Evolutionary conservation across 345 rosid species (phyloP).

Genomic region (Aquilaria yunnanensis): DNA sequence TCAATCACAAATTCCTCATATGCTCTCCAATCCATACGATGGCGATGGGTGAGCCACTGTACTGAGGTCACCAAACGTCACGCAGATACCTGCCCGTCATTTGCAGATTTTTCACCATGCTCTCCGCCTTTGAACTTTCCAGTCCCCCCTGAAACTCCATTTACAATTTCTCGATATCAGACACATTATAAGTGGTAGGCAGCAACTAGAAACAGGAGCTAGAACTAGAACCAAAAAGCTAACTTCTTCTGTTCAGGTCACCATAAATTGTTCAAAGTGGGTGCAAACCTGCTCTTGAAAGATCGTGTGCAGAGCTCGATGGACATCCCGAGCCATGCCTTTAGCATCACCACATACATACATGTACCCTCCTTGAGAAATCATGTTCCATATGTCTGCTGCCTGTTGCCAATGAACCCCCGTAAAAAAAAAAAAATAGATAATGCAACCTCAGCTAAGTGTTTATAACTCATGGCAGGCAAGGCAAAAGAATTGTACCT

Average conservation of each 20-base stretch:
- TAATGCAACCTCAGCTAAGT: background rate
- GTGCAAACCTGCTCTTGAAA: constrained; percentile 72
- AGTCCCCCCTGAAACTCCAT: constrained; percentile 53
- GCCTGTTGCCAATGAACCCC: constrained; percentile 1
- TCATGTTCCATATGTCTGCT: constrained; percentile 21
- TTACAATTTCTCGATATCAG: too few relatives aligned
- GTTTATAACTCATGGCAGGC: background rate
- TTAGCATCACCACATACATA: constrained; percentile 99
- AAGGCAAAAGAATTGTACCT: constrained; percentile 32
- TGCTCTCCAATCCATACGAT: too few relatives aligned
- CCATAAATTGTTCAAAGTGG: background rate
- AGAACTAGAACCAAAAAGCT: too few relatives aligned
- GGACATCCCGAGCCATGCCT: constrained; percentile 98
- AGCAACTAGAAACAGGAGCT: too few relatives aligned
- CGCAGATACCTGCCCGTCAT: constrained; percentile 84
- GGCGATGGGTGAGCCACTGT: too few relatives aligned
- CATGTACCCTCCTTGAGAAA: constrained; percentile 68
- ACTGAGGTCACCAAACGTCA: constrained; percentile 64
- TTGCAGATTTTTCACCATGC: constrained; percentile 87
- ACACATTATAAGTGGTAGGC: too few relatives aligned
- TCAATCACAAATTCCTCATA: too few relatives aligned
- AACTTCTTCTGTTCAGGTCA: too few relatives aligned
- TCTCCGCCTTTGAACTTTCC: constrained; percentile 71
- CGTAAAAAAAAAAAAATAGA: background rate
- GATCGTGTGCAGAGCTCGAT: constrained; percentile 79